These are phyloP conservation scores for Pyrenophora seminiperda DNA, from an alignment of 2,329 filamentous ascomycete species.

Conservation along the genomic window DNA sequence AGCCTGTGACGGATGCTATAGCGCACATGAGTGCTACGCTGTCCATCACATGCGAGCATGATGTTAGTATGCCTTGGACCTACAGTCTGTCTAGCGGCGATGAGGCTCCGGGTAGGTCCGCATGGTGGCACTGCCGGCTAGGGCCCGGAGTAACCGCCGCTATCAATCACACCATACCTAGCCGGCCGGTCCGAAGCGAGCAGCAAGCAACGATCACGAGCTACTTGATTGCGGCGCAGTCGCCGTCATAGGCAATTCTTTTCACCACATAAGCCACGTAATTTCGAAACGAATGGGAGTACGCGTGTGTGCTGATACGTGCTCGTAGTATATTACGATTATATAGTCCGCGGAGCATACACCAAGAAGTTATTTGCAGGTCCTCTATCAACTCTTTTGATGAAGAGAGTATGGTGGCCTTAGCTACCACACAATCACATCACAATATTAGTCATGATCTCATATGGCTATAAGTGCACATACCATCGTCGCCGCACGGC, in stretches of 20 bases:
- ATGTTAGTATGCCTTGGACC: slow-evolving; percentile 1
- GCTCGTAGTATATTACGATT: too few relatives aligned
- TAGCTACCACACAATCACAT: too few relatives aligned
- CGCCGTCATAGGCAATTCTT: not conserved
- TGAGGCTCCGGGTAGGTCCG: slow-evolving; percentile 3
- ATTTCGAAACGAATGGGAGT: not conserved
- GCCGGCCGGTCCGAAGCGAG: not conserved
- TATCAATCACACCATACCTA: not conserved
- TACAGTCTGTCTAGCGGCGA: slow-evolving; percentile 3
- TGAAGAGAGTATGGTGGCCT: too few relatives aligned
- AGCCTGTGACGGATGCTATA: not conserved
- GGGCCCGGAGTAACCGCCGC: slow-evolving; percentile 6
- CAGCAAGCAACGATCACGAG: not conserved
- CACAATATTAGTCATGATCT: too few relatives aligned
- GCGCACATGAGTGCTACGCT: not conserved
- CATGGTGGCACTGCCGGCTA: not conserved
- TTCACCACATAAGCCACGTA: not conserved
- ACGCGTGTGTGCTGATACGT: too few relatives aligned
- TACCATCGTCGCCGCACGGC: too few relatives aligned
- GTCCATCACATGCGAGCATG: not conserved
- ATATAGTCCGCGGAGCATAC: too few relatives aligned
- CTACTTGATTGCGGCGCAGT: slow-evolving; percentile 5
- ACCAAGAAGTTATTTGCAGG: too few relatives aligned
- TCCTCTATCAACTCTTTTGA: too few relatives aligned
- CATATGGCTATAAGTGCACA: too few relatives aligned